phyloP scores from a whole-genome alignment of 2,329 filamentous ascomycete genomes.

The Colletotrichum shisoi region DNA sequence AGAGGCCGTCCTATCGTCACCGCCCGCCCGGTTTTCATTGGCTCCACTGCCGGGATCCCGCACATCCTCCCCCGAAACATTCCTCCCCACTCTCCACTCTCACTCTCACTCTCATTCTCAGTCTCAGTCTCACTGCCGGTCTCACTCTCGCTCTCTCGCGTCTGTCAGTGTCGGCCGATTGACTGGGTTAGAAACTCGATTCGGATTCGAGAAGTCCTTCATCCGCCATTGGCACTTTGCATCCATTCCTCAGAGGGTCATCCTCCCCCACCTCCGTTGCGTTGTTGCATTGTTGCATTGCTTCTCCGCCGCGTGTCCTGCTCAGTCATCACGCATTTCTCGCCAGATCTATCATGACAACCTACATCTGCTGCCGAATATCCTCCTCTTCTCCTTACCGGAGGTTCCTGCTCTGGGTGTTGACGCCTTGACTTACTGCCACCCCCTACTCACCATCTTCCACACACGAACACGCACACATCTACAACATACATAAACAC shows the following conservation, averaged over 20 bases:
- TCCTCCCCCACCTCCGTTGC: conserved; percentile 1
- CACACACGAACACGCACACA: neutral
- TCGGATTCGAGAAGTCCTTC: conserved; percentile 20
- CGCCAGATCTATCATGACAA: conserved; percentile 51
- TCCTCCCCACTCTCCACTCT: conserved; percentile 24
- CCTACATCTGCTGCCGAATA: conserved; percentile 48
- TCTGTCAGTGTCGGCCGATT: neutral
- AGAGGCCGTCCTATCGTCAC: conserved; percentile 35
- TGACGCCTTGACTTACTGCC: conserved; percentile 50
- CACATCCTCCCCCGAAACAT: conserved; percentile 35
- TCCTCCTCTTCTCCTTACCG: conserved; percentile 52
- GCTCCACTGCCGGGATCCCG: conserved; percentile 36
- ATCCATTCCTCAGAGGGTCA: conserved; percentile 25
- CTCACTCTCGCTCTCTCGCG: neutral
- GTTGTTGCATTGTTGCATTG: conserved; percentile 13
- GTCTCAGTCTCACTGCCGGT: too few relatives aligned
- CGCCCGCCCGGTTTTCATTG: conserved; percentile 38
- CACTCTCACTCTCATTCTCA: too few relatives aligned
- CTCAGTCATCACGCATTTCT: conserved; percentile 18
- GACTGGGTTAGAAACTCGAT: conserved; percentile 5
- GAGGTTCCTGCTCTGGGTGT: conserved; percentile 52
- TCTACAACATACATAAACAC: neutral
- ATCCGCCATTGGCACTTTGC: conserved; percentile 20
- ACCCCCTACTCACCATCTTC: conserved; percentile 4
- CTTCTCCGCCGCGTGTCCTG: conserved; percentile 11